Base-by-base conservation (phyloP, 192 early-diverging fungal genomes). In the Coemansia sp. region DNA sequence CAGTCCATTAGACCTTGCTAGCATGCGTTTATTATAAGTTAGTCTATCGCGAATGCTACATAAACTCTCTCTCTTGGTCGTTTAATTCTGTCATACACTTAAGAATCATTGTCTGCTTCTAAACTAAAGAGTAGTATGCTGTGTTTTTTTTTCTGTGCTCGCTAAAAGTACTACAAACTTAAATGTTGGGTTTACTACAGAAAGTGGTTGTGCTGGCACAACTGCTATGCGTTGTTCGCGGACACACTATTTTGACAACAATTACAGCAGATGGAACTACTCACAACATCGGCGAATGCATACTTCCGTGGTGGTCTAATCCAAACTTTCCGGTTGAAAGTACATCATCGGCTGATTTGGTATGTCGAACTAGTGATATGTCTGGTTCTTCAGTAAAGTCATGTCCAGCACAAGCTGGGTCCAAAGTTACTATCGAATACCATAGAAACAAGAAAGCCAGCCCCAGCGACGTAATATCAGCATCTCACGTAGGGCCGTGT, bases 401-500 rank as follows among this genome's bases (percentile, higher is more conserved):
- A 6, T 69, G 67, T 16, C 49, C 60, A 0, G 49, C 62, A 7
- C 19, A 23, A 4, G 67, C 67, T 0, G 67, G 67, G 6, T 56
- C 53, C 32, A 21, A 4, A 16, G 38, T 69, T 0, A 38, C 54
- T 1, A 12, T 69, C 0, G 25, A 53, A 34, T 69, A 55, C 48
- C 19, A 58, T 28, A 58, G 52, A 38, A 48, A 14, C 32, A 41
- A 51, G 6, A 51, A 50, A 22, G 23, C 56, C 16, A 34, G 10
- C 3, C 30, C 28, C 4, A 8, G 4, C 14, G 19, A 34, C 25
- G 38, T 62, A 4, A 65, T 65, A 6, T 44, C 60, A 5, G 27
- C 47, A 5, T 65, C 62, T 4, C 69, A 78, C 25, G 56, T 52
- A 12, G 75, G 75, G 0, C 65, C 70, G 4, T 62, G 66, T 10